These are phyloP conservation scores for Anacardium occidentale DNA, from an alignment of 345 rosid genomes.

Conservation along the genomic window DNA sequence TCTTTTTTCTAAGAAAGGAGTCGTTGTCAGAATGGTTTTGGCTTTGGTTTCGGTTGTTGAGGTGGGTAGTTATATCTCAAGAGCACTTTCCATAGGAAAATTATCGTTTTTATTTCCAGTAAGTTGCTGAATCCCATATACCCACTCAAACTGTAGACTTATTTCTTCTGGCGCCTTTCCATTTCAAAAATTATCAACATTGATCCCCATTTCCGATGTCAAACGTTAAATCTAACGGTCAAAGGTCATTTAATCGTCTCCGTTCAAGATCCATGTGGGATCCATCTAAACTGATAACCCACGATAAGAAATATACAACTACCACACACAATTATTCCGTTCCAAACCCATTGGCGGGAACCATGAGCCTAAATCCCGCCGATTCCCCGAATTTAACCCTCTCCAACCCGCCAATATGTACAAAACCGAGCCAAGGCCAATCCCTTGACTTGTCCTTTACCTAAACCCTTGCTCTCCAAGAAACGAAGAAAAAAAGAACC, in stretches of 20 bases:
- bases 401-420: not conserved
- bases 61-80: no score
- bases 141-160: no score
- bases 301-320: not conserved
- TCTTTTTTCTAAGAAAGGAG: not conserved
- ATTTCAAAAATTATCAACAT: no score
- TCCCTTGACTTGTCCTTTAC: constrained; percentile 26
- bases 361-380: constrained; percentile 29
- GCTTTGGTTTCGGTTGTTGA: not conserved
- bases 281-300: not conserved
- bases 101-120: no score
- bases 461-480: constrained; percentile 9
- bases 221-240: no score
- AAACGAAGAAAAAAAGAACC: no score
- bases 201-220: no score
- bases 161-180: no score
- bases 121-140: no score
- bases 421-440: not conserved
- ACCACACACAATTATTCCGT: not conserved
- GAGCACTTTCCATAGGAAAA: no score
- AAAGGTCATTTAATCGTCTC: no score
- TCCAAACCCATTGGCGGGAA: constrained; percentile 33
- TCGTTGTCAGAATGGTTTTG: not conserved
- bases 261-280: not conserved
- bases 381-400: not conserved